phyloP scores from a whole-genome alignment of 75 land plant genomes.

The Pinus albicaulis region DNA sequence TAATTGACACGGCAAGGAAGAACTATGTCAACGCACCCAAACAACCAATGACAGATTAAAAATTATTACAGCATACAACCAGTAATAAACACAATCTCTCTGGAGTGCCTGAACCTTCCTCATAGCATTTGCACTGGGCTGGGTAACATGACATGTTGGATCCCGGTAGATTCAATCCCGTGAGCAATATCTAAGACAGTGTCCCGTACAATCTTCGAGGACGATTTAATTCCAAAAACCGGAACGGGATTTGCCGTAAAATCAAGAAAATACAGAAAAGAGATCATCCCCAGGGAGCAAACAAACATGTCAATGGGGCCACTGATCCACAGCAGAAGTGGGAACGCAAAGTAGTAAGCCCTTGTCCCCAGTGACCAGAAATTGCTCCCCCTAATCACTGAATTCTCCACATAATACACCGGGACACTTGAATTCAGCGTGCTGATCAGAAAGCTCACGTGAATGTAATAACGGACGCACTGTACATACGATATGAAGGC shows the following conservation, averaged over 20 bases:
- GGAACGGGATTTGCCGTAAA: conserved; percentile 19
- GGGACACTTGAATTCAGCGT: conserved; percentile 35
- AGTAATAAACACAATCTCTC: no score
- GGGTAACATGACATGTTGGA: no score
- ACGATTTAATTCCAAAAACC: not conserved
- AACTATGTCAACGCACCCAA: no score
- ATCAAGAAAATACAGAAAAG: conserved; percentile 49
- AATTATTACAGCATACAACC: no score
- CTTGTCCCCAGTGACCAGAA: no score
- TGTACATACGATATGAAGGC: conserved; percentile 78
- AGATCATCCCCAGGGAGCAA: conserved; percentile 42
- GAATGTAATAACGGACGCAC: conserved; percentile 67
- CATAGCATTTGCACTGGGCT: no score
- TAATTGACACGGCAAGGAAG: no score
- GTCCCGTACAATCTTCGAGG: no score
- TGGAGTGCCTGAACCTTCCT: no score
- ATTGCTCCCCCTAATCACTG: not conserved
- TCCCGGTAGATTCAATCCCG: no score
- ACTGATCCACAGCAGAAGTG: conserved; percentile 76
- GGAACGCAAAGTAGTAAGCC: conserved; percentile 3
- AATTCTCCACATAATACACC: conserved; percentile 27
- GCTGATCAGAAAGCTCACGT: conserved; percentile 64
- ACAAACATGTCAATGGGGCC: conserved; percentile 74
- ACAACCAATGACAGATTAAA: no score
- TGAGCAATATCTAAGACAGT: no score